phyloP scores from a whole-genome alignment of 495 filamentous ascomycete genomes.

The Penicillium silybi region DNA sequence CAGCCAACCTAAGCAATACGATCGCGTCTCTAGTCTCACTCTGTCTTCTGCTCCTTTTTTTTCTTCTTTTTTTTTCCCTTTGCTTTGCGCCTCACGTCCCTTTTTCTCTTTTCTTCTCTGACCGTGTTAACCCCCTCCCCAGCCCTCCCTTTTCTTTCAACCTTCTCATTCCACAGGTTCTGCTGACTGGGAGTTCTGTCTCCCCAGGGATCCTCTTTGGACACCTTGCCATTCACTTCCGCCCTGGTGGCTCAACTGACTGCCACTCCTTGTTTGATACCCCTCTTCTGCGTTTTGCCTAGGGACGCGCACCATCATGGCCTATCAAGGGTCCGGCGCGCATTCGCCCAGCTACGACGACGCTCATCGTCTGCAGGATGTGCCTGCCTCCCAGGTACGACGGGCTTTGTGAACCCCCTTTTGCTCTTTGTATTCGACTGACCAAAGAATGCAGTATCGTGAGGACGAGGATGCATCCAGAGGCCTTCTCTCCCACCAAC shows the following conservation, averaged over 20 bases:
- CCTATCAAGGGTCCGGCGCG: slow-evolving; percentile 44
- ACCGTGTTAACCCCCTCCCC: neutral
- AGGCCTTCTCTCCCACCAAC: slow-evolving; percentile 66
- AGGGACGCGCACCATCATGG: slow-evolving; percentile 44
- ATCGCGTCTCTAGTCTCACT: slow-evolving; percentile 14
- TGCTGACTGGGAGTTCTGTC: neutral
- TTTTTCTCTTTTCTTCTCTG: neutral
- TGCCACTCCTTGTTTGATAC: slow-evolving; percentile 19
- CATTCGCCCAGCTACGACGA: slow-evolving; percentile 40
- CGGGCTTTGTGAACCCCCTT: neutral
- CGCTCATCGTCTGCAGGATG: slow-evolving; percentile 64
- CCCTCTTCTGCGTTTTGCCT: neutral
- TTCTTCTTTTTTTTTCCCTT: slow-evolving; percentile 13
- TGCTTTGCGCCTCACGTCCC: neutral
- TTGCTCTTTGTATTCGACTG: neutral
- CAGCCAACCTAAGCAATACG: slow-evolving; percentile 2
- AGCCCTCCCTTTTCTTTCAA: neutral
- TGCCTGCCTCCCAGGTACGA: slow-evolving; percentile 40
- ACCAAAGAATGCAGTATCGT: slow-evolving; percentile 22
- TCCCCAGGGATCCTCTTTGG: neutral
- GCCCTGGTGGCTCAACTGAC: slow-evolving; percentile 19
- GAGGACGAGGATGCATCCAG: slow-evolving; percentile 74
- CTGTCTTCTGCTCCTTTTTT: slow-evolving; percentile 8
- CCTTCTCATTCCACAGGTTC: neutral
- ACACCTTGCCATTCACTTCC: slow-evolving; percentile 5